Evolutionary conservation across 306 rosid species (phyloP).

Genomic region (Canavalia ensiformis): DNA sequence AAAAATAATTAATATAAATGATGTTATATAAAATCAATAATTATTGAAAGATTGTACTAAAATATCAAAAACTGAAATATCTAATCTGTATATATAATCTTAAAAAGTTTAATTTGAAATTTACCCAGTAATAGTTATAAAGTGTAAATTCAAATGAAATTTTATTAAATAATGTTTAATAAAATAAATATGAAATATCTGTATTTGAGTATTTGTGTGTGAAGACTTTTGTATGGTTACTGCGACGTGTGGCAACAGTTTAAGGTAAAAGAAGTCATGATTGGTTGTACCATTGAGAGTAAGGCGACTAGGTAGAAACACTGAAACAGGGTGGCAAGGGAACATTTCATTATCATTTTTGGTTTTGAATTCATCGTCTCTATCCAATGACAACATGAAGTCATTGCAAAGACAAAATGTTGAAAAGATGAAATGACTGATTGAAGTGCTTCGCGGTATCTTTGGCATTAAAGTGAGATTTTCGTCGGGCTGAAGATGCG

Average conservation of each 20-base stretch:
- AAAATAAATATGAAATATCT: too few relatives aligned
- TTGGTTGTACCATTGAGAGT: slow-evolving; percentile 33
- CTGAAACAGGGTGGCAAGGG: slow-evolving; percentile 24
- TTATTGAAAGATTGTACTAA: too few relatives aligned
- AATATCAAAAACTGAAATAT: too few relatives aligned
- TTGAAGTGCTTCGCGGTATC: slow-evolving; percentile 48
- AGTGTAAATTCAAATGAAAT: too few relatives aligned
- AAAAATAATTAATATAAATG: too few relatives aligned
- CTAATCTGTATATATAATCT: too few relatives aligned
- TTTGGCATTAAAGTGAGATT: slow-evolving; percentile 46
- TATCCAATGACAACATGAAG: slow-evolving; percentile 28
- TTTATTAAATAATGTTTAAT: too few relatives aligned
- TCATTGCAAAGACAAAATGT: not conserved
- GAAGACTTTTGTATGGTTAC: not conserved
- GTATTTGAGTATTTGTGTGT: too few relatives aligned
- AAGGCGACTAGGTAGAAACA: slow-evolving; percentile 19
- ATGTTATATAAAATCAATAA: too few relatives aligned
- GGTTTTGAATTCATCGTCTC: slow-evolving; percentile 18
- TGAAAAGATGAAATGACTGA: slow-evolving; percentile 47
- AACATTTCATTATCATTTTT: slow-evolving; percentile 25
- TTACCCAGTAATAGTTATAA: too few relatives aligned
- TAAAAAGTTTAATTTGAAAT: too few relatives aligned
- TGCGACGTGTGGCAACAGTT: slow-evolving; percentile 13
- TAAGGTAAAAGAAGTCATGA: slow-evolving; percentile 50
- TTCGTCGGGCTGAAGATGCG: slow-evolving; percentile 46